Conservation (phyloP, 2,329 filamentous ascomycete species). For the Pyrenochaeta sp. region DNA sequence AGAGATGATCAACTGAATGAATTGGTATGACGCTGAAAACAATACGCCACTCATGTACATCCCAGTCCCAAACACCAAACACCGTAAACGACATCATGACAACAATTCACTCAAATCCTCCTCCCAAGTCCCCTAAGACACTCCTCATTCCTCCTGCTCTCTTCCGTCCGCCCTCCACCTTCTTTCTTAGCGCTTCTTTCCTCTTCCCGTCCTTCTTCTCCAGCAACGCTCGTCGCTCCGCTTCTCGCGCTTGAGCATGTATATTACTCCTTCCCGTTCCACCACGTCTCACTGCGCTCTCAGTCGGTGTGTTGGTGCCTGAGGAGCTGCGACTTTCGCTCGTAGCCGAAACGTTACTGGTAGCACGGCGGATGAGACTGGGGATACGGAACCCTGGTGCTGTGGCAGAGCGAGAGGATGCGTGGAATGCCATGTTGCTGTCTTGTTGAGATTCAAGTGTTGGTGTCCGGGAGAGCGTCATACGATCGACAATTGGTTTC, state of each 20-base stretch:
- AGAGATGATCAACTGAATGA: no score
- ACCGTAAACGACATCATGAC: neutral
- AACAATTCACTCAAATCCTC: constrained; percentile 37
- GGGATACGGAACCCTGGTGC: constrained; percentile 69
- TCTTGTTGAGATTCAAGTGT: constrained; percentile 37
- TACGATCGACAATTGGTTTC: constrained; percentile 72
- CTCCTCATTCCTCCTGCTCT: constrained; percentile 39
- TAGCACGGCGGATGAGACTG: constrained; percentile 75
- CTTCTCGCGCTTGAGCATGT: constrained; percentile 67
- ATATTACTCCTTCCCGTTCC: constrained; percentile 68
- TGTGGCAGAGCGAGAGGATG: constrained; percentile 49
- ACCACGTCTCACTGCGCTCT: constrained; percentile 54
- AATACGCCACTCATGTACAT: neutral
- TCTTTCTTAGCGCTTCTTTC: constrained; percentile 57
- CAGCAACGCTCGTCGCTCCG: constrained; percentile 60
- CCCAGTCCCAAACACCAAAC: neutral
- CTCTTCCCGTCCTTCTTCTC: constrained; percentile 63
- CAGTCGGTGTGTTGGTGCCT: constrained; percentile 29
- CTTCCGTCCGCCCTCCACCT: constrained; percentile 43
- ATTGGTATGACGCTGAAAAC: no score
- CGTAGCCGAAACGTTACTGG: constrained; percentile 59
- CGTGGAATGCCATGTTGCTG: constrained; percentile 64
- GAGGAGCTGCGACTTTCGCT: constrained; percentile 48
- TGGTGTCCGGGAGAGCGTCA: constrained; percentile 69
- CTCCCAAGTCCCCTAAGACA: constrained; percentile 42